Evolutionary conservation across 768 basidiomycete genomes (phyloP), one percentile per base, ranked within the genome.

Genomic region (Lactarius indigo): DNA sequence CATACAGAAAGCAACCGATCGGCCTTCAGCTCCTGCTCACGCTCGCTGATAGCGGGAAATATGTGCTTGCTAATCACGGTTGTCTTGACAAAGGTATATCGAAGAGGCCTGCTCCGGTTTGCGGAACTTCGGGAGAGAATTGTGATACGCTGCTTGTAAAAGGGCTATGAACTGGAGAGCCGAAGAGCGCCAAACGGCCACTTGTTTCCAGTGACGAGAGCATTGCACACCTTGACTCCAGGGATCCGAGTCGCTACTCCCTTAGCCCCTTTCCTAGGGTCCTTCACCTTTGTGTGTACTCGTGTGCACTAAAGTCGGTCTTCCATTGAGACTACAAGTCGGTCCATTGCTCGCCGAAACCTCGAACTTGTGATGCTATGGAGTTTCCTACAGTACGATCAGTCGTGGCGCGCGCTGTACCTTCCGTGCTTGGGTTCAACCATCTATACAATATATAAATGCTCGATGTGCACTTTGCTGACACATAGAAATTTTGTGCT

Each of bases 51-150:
- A 57, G 57, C 28, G 52, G 15, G 30, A 68, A 52, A 80, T 91
- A 75, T 74, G 96, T 95, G 86, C 81, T 95, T 95, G 73, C 88
- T 87, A 76, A 97, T 35, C 35, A 1, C 96, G 8, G 90, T 90
- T 3, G 93, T 96, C 79, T 92, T 94, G 37, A 96, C 35, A 90
- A 75, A 96, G 85, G 84, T 23, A 87, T 83, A 5, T 85, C 84
- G 68, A 89, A 83, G 41, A 72, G 64, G 17, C 84, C 74, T 42
- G 60, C 35, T 13, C 59, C 58, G 76, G 23, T 79, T 15, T 58
- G 60, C 20, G 58, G 54, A 31, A 61, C 23, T 57, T 72, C 78
- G 78, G 64, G 31, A 13, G 55, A 44, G 57, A 13, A 41, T 5
- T 59, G 47, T 15, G 65, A 41, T 31, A 61, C 57, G 28, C n/a